phyloP scores from a whole-genome alignment of 2,329 filamentous ascomycete species.

The Chalara sp. region DNA sequence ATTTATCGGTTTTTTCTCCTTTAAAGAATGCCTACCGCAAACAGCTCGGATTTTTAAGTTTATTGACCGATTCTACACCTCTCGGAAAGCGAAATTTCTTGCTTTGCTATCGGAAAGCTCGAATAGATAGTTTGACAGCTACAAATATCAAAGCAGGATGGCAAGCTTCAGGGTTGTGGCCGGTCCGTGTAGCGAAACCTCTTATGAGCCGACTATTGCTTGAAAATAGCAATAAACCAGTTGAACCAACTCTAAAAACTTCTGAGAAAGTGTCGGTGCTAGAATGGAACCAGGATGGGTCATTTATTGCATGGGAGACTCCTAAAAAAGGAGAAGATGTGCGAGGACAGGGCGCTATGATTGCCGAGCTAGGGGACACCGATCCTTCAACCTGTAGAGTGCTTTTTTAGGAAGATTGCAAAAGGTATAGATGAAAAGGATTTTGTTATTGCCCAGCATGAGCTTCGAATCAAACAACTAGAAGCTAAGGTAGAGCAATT shows the following conservation, averaged over 20 bases:
- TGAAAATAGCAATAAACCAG: background rate
- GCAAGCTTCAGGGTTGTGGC: background rate
- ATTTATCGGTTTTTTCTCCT: background rate
- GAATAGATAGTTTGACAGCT: background rate
- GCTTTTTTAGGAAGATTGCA: no score
- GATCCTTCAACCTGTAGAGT: no score
- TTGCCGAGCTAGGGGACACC: background rate
- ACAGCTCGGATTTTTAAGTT: background rate
- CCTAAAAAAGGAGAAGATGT: background rate
- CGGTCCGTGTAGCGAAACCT: background rate
- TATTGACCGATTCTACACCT: background rate
- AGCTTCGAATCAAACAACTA: no score
- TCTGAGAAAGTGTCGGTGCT: background rate
- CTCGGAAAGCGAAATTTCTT: slow-evolving; percentile 1
- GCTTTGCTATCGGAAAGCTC: background rate
- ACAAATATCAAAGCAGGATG: background rate
- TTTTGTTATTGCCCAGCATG: no score
- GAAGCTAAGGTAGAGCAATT: no score
- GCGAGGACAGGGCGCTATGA: no score
- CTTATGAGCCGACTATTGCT: background rate
- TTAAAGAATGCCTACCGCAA: background rate
- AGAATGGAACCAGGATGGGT: background rate
- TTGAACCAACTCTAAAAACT: background rate
- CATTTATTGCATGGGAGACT: background rate
- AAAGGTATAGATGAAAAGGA: no score